Evolutionary conservation across 2,329 filamentous ascomycete genomes (phyloP), one percentile per base, ranked within the genome.

Genomic region (Nakataea oryzae): DNA sequence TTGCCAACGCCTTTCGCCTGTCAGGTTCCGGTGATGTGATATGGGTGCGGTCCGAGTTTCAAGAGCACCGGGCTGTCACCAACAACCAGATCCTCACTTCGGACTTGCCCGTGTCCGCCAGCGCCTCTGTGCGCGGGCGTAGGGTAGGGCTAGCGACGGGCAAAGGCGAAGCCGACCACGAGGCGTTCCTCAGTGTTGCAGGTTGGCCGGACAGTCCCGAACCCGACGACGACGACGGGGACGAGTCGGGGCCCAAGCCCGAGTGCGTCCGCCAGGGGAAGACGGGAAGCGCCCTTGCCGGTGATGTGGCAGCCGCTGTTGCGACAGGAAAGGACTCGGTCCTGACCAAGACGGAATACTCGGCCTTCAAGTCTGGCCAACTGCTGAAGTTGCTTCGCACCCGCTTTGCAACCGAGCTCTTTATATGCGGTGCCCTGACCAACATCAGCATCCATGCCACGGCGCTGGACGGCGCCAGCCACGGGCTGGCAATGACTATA

Each of bases 381-480:
- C 79, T 97, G 21, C 81, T 97, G 9, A 80, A 88, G 59, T 81
- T 86, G n/a, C 76, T 97, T 57, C 85, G 93, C n/a, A 86, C 86
- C n/a, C 89, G 87, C 65, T 87, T 97, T 67, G 86, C 96, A 63
- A 96, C 92, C 2, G 90, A 97, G 69, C 78, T 99, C 14, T 97
- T 90, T 74, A 84, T 97, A 28, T 96, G 90, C 69, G 95, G 95
- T 27, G 88, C 89, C 57, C 81, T 96, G 59, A 90, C 88, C 56
- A 97, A 97, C 69, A 79, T 96, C 47, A 93, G 92, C 34, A 87
- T 97, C 58, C 92, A 95, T 71, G 93, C 95, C 9, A 97, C 93
- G 1, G 92, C 92, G 3, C 81, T 96, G 65, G 95, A 97, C 70
- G 95, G 93, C 13, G 93, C 91, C 1, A 85, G 89, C 26, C 89